Percentiles rank a stretch among this genome's conserved stretches.
phyloP scores from a whole-genome alignment of 768 basidiomycete genomes.

The Leccinum uliginosum region DNA sequence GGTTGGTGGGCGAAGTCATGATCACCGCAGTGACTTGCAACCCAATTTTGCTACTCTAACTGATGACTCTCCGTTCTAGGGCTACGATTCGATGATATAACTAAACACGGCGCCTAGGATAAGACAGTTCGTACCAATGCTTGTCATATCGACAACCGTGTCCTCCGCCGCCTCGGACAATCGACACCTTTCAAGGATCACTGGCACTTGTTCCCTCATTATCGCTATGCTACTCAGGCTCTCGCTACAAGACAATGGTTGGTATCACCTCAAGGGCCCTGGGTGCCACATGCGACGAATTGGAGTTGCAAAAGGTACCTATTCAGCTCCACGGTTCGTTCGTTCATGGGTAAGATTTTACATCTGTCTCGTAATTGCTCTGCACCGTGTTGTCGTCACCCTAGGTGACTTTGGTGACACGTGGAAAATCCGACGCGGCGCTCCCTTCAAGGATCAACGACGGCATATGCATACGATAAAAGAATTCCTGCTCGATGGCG shows the following conservation, averaged over 20 bases:
- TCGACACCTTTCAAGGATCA: constrained; percentile 80
- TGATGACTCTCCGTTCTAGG: background rate
- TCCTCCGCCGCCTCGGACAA: constrained; percentile 61
- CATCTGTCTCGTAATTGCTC: background rate
- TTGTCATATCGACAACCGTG: constrained; percentile 79
- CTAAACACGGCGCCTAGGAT: constrained; percentile 76
- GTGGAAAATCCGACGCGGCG: constrained; percentile 77
- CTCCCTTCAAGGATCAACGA: constrained; percentile 70
- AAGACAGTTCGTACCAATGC: constrained; percentile 88
- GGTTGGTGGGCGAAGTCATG: background rate
- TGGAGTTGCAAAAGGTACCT: constrained; percentile 67
- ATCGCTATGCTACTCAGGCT: constrained; percentile 73
- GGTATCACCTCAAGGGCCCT: constrained; percentile 90
- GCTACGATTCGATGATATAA: constrained; percentile 47
- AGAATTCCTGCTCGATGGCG: constrained; percentile 67
- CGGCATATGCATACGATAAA: constrained; percentile 74
- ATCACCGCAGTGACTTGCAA: background rate
- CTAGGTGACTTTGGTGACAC: constrained; percentile 51
- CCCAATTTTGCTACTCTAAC: background rate
- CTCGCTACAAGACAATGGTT: constrained; percentile 67
- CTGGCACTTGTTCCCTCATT: constrained; percentile 88
- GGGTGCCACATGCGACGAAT: constrained; percentile 82
- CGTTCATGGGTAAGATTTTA: background rate
- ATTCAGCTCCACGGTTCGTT: constrained; percentile 62
- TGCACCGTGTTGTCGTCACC: background rate